Conservation (phyloP, 257 asterid species). For the Nicotiana noctiflora region DNA sequence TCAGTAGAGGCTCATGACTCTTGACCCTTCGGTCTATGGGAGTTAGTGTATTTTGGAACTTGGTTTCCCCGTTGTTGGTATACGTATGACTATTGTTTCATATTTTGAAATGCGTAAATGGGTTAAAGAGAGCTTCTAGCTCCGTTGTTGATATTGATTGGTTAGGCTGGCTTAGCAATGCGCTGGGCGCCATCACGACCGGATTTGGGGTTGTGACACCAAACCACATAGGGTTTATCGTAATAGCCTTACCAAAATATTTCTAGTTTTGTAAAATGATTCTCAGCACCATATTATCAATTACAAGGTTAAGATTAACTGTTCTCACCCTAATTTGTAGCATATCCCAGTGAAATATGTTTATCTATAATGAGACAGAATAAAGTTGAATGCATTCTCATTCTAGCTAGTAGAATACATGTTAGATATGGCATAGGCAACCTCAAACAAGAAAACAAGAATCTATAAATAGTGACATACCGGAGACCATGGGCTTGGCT, state of each 20-base stretch:
- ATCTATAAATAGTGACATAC: constrained; percentile 35
- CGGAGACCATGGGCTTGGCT: constrained; percentile 98
- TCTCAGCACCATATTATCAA: background rate
- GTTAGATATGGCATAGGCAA: background rate
- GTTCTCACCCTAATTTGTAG: background rate
- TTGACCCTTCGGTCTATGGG: too few relatives aligned
- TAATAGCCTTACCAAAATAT: background rate
- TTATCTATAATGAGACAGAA: background rate
- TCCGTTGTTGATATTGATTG: too few relatives aligned
- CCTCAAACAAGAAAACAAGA: constrained; percentile 4
- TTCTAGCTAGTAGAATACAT: background rate
- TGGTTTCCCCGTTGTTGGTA: too few relatives aligned
- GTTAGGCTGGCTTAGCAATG: too few relatives aligned
- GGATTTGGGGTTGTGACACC: too few relatives aligned
- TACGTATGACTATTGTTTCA: too few relatives aligned
- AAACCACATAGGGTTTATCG: background rate
- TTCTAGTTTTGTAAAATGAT: background rate
- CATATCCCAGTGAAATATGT: background rate
- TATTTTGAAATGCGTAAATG: too few relatives aligned
- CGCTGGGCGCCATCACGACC: too few relatives aligned
- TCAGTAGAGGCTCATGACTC: too few relatives aligned
- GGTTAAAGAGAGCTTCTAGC: too few relatives aligned
- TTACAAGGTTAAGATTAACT: background rate
- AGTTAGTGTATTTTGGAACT: too few relatives aligned
- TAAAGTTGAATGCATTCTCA: background rate